These are phyloP conservation scores for Scheffersomyces titani DNA, from an alignment of 1,139 yeast genomes.

Conservation along the genomic window DNA sequence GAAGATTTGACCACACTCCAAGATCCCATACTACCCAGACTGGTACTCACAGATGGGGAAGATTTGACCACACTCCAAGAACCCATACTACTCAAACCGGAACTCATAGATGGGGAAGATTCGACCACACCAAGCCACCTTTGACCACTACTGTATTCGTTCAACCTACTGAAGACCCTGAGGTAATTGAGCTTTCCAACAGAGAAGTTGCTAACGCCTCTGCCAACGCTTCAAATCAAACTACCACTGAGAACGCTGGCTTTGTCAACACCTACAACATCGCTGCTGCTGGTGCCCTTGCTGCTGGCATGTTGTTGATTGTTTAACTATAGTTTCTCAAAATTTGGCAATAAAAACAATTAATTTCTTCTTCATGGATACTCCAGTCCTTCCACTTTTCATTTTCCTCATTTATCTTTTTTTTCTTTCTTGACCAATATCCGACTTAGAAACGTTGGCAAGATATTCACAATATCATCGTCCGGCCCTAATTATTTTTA, in stretches of 20 bases:
- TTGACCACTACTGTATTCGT: slow-evolving; percentile 23
- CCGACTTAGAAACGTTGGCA: neutral
- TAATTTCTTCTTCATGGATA: neutral
- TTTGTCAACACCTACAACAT: slow-evolving; percentile 21
- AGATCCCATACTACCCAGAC: slow-evolving; percentile 29
- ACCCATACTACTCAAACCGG: slow-evolving; percentile 29
- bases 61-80: slow-evolving; percentile 47
- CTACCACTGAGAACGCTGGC: slow-evolving; percentile 21
- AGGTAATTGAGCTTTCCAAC: slow-evolving; percentile 1
- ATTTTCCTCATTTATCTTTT: neutral
- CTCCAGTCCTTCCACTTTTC: neutral
- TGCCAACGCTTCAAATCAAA: slow-evolving; percentile 12
- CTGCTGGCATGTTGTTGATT: slow-evolving; percentile 34
- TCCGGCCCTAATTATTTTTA: neutral
- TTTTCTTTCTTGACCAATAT: neutral
- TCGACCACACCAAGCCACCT: slow-evolving; percentile 34
- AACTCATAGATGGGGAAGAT: slow-evolving; percentile 47
- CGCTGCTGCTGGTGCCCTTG: slow-evolving; percentile 38
- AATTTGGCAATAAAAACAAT: neutral
- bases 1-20: slow-evolving; percentile 49
- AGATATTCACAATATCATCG: neutral
- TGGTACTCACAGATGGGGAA: slow-evolving; percentile 49
- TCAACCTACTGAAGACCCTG: slow-evolving; percentile 14
- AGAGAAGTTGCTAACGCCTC: slow-evolving; percentile 12
- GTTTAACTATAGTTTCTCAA: slow-evolving; percentile 7